Evolutionary conservation across 2,329 filamentous ascomycete genomes (phyloP).

Genomic region (Lecanicillium sp.): DNA sequence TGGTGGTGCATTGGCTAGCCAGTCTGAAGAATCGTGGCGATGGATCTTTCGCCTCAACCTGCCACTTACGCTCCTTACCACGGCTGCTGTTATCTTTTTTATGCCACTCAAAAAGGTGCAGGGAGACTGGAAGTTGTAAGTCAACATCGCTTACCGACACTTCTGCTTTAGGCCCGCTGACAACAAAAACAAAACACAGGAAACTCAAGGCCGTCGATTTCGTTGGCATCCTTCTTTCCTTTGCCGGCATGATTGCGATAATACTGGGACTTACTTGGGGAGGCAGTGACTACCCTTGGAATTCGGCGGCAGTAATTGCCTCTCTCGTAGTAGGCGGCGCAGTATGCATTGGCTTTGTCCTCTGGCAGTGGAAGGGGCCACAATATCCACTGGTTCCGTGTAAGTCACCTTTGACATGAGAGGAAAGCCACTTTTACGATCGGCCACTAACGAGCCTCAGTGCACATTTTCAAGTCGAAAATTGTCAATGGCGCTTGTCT

Average conservation of each 20-base stretch:
- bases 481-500: conserved; percentile 47
- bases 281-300: conserved; percentile 49
- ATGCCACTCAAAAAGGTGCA: conserved; percentile 48
- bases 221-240: conserved; percentile 34
- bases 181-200: conserved; percentile 11
- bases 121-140: conserved; percentile 39
- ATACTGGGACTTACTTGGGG: conserved; percentile 50
- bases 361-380: conserved; percentile 45
- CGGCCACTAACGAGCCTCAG: conserved; percentile 17
- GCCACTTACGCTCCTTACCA: conserved; percentile 40
- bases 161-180: too few species aligned
- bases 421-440: conserved; percentile 5
- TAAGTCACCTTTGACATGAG: conserved; percentile 16
- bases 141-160: background rate
- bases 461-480: conserved; percentile 44
- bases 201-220: conserved; percentile 46
- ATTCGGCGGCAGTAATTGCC: conserved; percentile 43
- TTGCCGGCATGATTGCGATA: conserved; percentile 36
- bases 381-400: conserved; percentile 37
- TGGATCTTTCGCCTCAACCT: conserved; percentile 49
- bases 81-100: conserved; percentile 39
- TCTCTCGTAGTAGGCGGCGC: conserved; percentile 42
- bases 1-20: conserved; percentile 40
- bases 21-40: conserved; percentile 36
- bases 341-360: conserved; percentile 37